Conservation (phyloP, 345 rosid species). For the Pelargonium nanum region DNA sequence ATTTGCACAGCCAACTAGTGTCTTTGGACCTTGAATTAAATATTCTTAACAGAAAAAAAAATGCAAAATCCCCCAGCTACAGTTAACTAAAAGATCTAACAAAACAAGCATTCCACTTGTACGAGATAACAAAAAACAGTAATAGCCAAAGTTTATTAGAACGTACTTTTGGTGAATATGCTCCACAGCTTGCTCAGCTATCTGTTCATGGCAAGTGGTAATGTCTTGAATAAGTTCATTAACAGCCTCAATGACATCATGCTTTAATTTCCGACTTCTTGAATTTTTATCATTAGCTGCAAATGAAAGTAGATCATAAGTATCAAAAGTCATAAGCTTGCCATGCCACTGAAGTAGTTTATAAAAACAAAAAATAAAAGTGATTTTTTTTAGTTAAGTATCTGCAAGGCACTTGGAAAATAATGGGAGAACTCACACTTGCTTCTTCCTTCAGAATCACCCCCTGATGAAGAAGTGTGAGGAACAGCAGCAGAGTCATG, state of each 20-base stretch:
- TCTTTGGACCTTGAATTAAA: neutral
- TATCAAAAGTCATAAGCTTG: slow-evolving; percentile 4
- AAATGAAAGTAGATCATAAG: slow-evolving; percentile 15
- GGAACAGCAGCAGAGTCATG: slow-evolving; percentile 64
- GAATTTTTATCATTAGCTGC: slow-evolving; percentile 94
- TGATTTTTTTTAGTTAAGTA: slow-evolving; percentile 2
- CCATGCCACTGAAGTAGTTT: neutral
- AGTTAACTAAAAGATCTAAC: neutral
- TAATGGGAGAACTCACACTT: slow-evolving; percentile 39
- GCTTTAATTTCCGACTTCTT: slow-evolving; percentile 80
- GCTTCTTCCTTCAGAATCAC: slow-evolving; percentile 97
- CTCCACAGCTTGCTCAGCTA: slow-evolving; percentile 98
- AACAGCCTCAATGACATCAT: slow-evolving; percentile 92
- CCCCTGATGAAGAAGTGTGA: slow-evolving; percentile 80
- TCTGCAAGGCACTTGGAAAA: slow-evolving; percentile 1
- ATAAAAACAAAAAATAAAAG: neutral
- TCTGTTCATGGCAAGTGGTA: slow-evolving; percentile 87
- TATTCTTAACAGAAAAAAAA: neutral
- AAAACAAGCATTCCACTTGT: neutral
- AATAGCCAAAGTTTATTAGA: slow-evolving; percentile 1
- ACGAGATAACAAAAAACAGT: neutral
- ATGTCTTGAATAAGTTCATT: slow-evolving; percentile 90
- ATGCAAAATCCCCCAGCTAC: neutral
- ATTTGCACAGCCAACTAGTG: neutral
- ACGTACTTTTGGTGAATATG: slow-evolving; percentile 97